Evolutionary conservation across 441 rosid genomes (phyloP).

Genomic region (Lepidium campestre): DNA sequence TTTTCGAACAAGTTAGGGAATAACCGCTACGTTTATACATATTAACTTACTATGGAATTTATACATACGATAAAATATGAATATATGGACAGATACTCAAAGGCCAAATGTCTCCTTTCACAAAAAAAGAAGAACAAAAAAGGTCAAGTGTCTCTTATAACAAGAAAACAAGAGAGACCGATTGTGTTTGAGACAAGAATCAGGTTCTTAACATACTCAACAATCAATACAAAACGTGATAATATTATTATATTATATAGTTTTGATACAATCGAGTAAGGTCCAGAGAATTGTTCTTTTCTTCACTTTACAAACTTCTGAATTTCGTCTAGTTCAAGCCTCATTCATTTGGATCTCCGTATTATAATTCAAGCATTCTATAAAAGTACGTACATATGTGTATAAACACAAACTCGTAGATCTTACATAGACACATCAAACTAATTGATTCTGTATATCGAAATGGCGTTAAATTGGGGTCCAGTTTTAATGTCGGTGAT

Average conservation of each 20-base stretch:
- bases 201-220: conserved; percentile 19
- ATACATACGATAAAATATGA: neutral
- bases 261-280: conserved; percentile 7
- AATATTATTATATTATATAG: neutral
- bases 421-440: neutral
- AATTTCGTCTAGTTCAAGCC: conserved; percentile 15
- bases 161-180: neutral
- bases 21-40: neutral
- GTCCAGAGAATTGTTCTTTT: conserved; percentile 21
- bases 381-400: neutral
- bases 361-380: neutral
- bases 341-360: neutral
- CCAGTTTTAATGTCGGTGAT: conserved; percentile 54
- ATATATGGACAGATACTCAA: neutral
- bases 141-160: conserved; percentile 12
- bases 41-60: neutral
- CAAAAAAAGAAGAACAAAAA: neutral
- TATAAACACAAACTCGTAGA: neutral
- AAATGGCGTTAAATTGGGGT: conserved; percentile 55
- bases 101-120: conserved; percentile 16
- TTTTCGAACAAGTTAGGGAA: neutral
- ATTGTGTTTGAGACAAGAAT: neutral
- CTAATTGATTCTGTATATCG: neutral
- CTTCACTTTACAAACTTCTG: conserved; percentile 10
- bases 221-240: conserved; percentile 18